Percentiles rank a stretch among this genome's conserved stretches.
Evolutionary conservation across 257 asterid genomes (phyloP).

Genomic region (Nicotiana obtusifolia): DNA sequence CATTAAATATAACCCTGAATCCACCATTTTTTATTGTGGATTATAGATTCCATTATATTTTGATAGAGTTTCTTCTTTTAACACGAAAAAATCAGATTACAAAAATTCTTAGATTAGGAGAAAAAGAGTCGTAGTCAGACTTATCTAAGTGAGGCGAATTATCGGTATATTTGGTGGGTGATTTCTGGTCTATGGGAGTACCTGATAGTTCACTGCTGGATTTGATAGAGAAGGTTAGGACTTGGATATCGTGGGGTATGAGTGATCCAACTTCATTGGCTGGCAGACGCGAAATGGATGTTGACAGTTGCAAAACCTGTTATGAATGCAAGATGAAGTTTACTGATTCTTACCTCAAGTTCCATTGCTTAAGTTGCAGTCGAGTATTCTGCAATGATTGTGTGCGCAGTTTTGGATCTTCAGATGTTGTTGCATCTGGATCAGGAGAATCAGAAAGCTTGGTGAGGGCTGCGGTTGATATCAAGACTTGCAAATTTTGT

Average conservation of each 20-base stretch:
- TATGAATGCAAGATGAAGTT: slow-evolving; percentile 41
- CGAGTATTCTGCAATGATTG: slow-evolving; percentile 53
- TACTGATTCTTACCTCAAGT: slow-evolving; percentile 32
- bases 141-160: slow-evolving; percentile 11
- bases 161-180: slow-evolving; percentile 30
- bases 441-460: slow-evolving; percentile 21
- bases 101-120: slow-evolving; percentile 10
- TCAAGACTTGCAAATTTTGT: slow-evolving; percentile 55
- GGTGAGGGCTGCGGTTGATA: slow-evolving; percentile 19
- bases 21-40: slow-evolving; percentile 78
- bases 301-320: slow-evolving; percentile 27
- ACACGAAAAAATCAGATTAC: slow-evolving; percentile 6
- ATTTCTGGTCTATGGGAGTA: slow-evolving; percentile 59
- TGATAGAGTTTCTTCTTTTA: slow-evolving; percentile 32
- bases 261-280: slow-evolving; percentile 24
- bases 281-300: slow-evolving; percentile 37
- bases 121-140: slow-evolving; percentile 2
- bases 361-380: slow-evolving; percentile 61
- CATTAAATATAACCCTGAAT: slow-evolving; percentile 21
- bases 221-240: slow-evolving; percentile 58
- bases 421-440: slow-evolving; percentile 23
- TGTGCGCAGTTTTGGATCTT: slow-evolving; percentile 30
- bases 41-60: slow-evolving; percentile 17
- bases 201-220: slow-evolving; percentile 47
- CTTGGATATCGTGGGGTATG: slow-evolving; percentile 56